A percentile compares a stretch with the other conserved stretches of the same genome.
Conservation (phyloP, 768 basidiomycete species). For the Artomyces pyxidatus region DNA sequence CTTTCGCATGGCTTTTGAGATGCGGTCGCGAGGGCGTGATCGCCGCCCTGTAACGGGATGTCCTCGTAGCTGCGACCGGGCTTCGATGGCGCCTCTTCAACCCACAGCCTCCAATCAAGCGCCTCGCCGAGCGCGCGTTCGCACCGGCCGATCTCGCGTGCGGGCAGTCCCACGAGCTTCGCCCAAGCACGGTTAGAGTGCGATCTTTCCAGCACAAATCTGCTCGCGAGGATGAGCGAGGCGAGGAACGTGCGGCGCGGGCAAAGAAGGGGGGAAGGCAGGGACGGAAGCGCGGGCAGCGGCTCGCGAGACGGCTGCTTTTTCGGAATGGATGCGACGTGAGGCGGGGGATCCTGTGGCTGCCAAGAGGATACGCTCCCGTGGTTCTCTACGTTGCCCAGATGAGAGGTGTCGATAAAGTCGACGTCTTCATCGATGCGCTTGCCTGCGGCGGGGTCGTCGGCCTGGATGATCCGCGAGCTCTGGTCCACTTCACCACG, state of each 20-base stretch:
- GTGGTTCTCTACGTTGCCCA: slow-evolving; percentile 1
- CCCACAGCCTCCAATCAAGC: slow-evolving; percentile 86
- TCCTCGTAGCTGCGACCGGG: slow-evolving; percentile 11
- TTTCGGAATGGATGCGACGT: slow-evolving; percentile 11
- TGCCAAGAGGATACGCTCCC: neutral
- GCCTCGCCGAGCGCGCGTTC: slow-evolving; percentile 84
- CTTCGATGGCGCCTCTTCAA: slow-evolving; percentile 51
- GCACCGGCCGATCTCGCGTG: slow-evolving; percentile 79
- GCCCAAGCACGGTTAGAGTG: slow-evolving; percentile 95
- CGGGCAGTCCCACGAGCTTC: slow-evolving; percentile 81
- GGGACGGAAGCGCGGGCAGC: slow-evolving; percentile 30
- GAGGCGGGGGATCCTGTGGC: neutral
- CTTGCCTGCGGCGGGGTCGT: slow-evolving; percentile 19
- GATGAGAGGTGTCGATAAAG: slow-evolving; percentile 6
- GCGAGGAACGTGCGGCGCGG: slow-evolving; percentile 86
- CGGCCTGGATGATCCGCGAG: slow-evolving; percentile 34
- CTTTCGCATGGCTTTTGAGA: too few relatives aligned
- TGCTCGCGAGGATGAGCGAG: slow-evolving; percentile 80
- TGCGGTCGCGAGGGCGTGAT: neutral
- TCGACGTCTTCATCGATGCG: slow-evolving; percentile 33
- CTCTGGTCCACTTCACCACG: slow-evolving; percentile 33
- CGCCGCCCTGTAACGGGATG: neutral
- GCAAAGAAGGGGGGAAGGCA: slow-evolving; percentile 80
- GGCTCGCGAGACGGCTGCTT: slow-evolving; percentile 10
- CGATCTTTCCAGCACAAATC: slow-evolving; percentile 88